Evolutionary conservation across 176 grass and related monocot genomes (phyloP), one percentile per base, ranked within the genome.

Genomic region (Tillandsia leiboldiana): DNA sequence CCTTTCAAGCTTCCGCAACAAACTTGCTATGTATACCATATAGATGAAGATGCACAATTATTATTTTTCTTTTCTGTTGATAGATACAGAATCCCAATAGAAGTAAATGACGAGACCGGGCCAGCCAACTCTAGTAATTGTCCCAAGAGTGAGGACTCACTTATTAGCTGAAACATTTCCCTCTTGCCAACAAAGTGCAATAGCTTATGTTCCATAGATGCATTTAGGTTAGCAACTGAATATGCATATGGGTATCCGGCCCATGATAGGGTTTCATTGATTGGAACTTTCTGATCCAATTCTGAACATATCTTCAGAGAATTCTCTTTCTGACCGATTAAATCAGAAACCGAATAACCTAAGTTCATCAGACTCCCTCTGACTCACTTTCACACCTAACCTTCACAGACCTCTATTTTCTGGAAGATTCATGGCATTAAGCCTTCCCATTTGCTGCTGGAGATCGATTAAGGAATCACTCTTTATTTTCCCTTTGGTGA

Each of bases 381-480:
- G 63, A 18, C 53, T 66, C 18, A 51, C 9, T 67, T 75, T 75
- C 20, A 50, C 27, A n/a, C 63, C 73, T 66, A 9, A 62, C 64
- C 63, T 66, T 75, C 9, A 65, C 27, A 67, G 42, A 54, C 50
- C 51, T 51, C 73, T 75, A 26, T 48, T 53, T 47, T 67, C 73
- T n/a, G 64, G 4, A 53, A 8, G 64, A 29, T 54, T 75, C 47
- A 53, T 63, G 23, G 73, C 59, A 66, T 75, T 75, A 26, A 75
- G 63, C 58, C 73, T 75, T 42, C 73, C 73, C 73, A 75, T 66
- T 26, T 66, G 73, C 63, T 67, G 73, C 51, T 75, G 73, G 49
- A 75, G 63, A 54, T 75, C 73, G 26, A 75, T 51, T 65, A 67
- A 62, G 18, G 73, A 75, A 54, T 75, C 51, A 66, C 63, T 27